phyloP scores from a whole-genome alignment of 1,284 basidiomycete genomes.

The Prillingera fragicola region DNA sequence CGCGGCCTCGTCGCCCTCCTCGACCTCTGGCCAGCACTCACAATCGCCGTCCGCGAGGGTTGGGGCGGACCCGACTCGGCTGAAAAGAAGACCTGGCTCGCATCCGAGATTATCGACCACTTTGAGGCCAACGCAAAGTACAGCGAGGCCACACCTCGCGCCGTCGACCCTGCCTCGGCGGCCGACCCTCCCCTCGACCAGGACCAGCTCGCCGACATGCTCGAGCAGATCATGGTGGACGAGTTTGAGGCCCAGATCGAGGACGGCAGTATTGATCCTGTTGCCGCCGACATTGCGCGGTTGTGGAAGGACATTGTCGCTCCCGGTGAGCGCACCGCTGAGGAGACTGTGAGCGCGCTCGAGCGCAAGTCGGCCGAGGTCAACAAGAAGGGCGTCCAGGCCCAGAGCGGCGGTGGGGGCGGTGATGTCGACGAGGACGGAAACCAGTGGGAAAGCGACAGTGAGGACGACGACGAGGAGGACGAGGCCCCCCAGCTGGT shows the following conservation, averaged over 20 bases:
- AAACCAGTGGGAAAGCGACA: conserved; percentile 52
- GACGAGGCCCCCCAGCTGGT: conserved; percentile 58
- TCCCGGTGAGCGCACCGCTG: conserved; percentile 50
- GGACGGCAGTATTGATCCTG: conserved; percentile 66
- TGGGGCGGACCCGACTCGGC: conserved; percentile 73
- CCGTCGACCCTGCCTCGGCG: conserved; percentile 25
- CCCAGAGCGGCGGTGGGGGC: conserved; percentile 19
- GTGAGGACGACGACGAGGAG: conserved; percentile 47
- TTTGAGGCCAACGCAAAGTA: no score
- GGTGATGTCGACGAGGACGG: conserved; percentile 54
- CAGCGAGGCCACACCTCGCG: no score
- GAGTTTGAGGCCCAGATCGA: conserved; percentile 78
- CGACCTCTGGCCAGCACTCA: conserved; percentile 72
- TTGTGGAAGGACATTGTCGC: conserved; percentile 58
- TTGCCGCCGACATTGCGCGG: conserved; percentile 64
- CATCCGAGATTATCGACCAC: conserved; percentile 71
- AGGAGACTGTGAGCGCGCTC: conserved; percentile 56
- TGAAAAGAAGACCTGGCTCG: conserved; percentile 74
- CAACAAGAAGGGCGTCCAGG: conserved; percentile 28
- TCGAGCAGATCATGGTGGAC: conserved; percentile 67
- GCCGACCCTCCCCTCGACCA: conserved; percentile 57
- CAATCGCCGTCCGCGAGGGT: conserved; percentile 69
- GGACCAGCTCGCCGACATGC: conserved; percentile 67
- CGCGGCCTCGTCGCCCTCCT: conserved; percentile 74
- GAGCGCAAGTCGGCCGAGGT: conserved; percentile 57